Base-by-base conservation (phyloP, 768 basidiomycete species). In the Austroboletus festivus region DNA sequence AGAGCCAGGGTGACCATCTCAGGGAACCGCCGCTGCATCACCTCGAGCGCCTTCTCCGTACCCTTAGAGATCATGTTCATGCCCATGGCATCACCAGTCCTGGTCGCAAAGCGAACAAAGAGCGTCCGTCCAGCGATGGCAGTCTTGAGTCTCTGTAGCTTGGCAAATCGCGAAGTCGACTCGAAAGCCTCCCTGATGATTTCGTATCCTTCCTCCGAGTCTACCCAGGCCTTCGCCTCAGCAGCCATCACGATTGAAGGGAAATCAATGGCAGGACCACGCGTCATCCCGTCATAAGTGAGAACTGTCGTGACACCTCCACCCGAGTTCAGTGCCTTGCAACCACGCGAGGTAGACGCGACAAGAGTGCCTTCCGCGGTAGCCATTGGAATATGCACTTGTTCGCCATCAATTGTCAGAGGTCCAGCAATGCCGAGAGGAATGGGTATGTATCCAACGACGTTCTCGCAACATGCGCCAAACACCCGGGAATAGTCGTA, bases 21-120 rank as follows among this genome's bases (percentile, higher is more conserved):
- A 4, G 95, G 95, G 75, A 92, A 99, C 59, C 83, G 69, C 42
- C 75, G 74, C 57, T 79, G 76, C 79, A 92, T 77, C 19, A 76
- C 79, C 60, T 87, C 92, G 12, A 99, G 78, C 19, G 93, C 93
- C 70, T 89, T 89, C 73, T 98, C 96, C 10, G 93, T 93, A 3
- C 94, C 96, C 71, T 99, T 99, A 9, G 88, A 90, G 63, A 98
- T 96, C 96, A 98, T 99, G 76, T 99, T 99, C 96, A 99, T 99
- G 16, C 96, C 96, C 95, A 98, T 99, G 35, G 96, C 95, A 61
- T 98, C 95, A 24, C 94, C 96, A 0, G 96, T 98, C 46, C 82
- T 84, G 13, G 93, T 96, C 50, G 89, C 88, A 62, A 99, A 97
- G 40, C 96, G 82, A 20, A 97, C 84, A 64, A 85, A 99, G 33